These are phyloP conservation scores for Eucalyptus marginata DNA, from an alignment of 345 rosid genomes.

Conservation along the genomic window DNA sequence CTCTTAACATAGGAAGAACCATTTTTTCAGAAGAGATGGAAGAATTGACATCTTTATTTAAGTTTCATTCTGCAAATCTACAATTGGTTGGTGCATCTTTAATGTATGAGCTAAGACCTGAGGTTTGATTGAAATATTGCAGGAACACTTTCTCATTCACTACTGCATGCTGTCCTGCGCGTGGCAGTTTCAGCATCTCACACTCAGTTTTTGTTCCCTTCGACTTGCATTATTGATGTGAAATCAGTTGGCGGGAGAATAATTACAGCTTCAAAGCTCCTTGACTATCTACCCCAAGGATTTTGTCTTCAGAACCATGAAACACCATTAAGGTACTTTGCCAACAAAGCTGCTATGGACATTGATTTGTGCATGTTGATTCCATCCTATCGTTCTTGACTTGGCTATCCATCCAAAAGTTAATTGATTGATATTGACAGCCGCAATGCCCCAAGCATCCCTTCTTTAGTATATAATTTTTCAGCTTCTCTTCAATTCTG, in stretches of 20 bases:
- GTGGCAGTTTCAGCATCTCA: constrained; percentile 37
- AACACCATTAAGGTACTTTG: constrained; percentile 44
- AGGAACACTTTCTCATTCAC: constrained; percentile 24
- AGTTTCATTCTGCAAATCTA: not conserved
- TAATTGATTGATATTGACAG: not conserved
- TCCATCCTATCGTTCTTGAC: not conserved
- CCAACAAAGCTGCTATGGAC: not conserved
- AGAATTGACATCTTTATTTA: not conserved
- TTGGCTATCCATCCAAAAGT: not conserved
- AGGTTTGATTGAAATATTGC: not conserved
- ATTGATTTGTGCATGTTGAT: not conserved
- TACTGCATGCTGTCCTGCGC: constrained; percentile 36
- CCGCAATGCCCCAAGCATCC: rapidly evolving
- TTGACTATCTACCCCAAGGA: constrained; percentile 26
- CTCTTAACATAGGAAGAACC: not conserved
- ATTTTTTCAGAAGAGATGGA: not conserved
- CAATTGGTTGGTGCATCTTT: not conserved
- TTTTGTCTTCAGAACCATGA: constrained; percentile 16
- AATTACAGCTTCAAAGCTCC: constrained; percentile 23
- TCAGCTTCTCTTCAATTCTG: not conserved
- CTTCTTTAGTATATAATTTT: not conserved
- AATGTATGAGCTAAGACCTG: not conserved
- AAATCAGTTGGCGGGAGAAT: constrained; percentile 10
- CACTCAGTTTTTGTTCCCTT: constrained; percentile 1
- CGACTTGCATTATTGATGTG: not conserved